Evolutionary conservation across 257 asterid genomes (phyloP).

Genomic region (Misopates orontium): DNA sequence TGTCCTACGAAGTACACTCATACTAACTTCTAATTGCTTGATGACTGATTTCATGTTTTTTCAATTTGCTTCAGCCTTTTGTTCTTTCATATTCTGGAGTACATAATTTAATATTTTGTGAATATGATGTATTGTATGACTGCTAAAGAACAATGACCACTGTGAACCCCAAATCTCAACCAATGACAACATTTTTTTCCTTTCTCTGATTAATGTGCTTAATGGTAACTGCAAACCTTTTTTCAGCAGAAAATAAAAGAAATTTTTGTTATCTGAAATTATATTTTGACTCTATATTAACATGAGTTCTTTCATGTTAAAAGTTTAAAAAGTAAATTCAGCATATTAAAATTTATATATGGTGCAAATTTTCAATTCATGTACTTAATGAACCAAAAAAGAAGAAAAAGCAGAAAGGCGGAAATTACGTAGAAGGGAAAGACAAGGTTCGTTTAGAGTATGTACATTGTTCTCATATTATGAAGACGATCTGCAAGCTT

Average conservation of each 20-base stretch:
- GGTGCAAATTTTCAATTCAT: background rate
- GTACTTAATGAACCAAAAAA: background rate
- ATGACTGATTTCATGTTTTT: background rate
- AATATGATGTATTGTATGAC: background rate
- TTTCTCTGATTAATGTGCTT: background rate
- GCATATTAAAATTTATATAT: too few species aligned
- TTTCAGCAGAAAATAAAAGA: background rate
- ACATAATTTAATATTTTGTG: background rate
- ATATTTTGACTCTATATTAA: background rate
- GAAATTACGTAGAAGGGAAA: constrained; percentile 13
- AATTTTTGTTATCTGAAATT: background rate
- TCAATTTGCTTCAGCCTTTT: background rate
- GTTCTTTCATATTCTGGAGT: background rate
- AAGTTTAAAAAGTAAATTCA: background rate
- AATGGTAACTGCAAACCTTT: background rate
- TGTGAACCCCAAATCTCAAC: background rate
- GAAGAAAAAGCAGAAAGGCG: background rate
- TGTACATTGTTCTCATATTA: constrained; percentile 95
- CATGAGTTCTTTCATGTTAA: background rate
- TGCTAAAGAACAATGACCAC: background rate
- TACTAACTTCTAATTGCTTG: background rate
- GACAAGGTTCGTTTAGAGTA: constrained; percentile 12
- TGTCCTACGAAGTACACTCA: background rate
- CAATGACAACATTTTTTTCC: background rate
- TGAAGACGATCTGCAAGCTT: constrained; percentile 99